phyloP scores from a whole-genome alignment of 108 stramenopile species.

The Aurantiochytrium sp. region DNA sequence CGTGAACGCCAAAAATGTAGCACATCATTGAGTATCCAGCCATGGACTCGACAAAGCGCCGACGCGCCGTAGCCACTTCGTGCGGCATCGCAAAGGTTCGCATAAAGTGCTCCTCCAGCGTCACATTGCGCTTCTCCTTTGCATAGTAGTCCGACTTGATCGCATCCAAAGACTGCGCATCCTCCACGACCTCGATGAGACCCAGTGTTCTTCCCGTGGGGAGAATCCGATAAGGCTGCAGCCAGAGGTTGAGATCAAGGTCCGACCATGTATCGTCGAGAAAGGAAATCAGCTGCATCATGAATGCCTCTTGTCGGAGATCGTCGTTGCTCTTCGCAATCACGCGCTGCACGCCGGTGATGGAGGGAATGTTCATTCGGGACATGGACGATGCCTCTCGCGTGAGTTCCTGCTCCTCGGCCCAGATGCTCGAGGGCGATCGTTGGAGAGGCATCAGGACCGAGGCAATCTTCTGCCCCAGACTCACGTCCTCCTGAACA shows the following conservation, averaged over 20 bases:
- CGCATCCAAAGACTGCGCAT: constrained; percentile 83
- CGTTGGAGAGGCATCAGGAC: background rate
- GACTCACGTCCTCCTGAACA: background rate
- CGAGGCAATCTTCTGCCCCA: background rate
- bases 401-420: background rate
- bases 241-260: constrained; percentile 76
- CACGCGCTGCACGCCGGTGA: constrained; percentile 35
- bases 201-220: constrained; percentile 79
- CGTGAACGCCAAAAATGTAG: constrained; percentile 90
- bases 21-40: constrained; percentile 92
- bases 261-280: constrained; percentile 81
- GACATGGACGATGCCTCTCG: background rate
- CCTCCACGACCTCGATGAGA: constrained; percentile 75
- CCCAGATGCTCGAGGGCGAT: background rate
- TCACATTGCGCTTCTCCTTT: constrained; percentile 32
- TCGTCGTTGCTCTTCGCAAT: constrained; percentile 83
- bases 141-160: constrained; percentile 77
- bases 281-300: constrained; percentile 86
- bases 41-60: constrained; percentile 47
- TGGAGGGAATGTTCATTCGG: background rate
- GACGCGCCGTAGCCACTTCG: constrained; percentile 24
- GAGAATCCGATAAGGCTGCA: constrained; percentile 91
- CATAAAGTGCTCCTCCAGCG: background rate
- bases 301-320: constrained; percentile 55
- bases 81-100: background rate